phyloP scores from a whole-genome alignment of 2,329 filamentous ascomycete genomes.

The Neocucurbitaria cava region DNA sequence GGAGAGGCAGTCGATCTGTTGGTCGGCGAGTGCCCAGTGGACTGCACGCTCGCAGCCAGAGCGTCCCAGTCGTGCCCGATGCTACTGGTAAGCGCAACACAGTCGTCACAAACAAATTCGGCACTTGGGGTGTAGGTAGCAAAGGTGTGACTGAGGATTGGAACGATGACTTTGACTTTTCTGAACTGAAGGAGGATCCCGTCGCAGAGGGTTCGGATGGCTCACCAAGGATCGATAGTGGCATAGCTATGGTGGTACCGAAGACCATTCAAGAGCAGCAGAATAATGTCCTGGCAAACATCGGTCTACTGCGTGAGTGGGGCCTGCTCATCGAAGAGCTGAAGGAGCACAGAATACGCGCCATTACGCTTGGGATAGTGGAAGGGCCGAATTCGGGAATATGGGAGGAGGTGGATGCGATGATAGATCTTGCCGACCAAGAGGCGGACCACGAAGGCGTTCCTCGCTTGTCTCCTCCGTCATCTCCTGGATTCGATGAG shows the following conservation, averaged over 20 bases:
- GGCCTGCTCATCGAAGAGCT: slow-evolving; percentile 83
- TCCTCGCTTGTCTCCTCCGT: slow-evolving; percentile 61
- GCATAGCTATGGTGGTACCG: slow-evolving; percentile 71
- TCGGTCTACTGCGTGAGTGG: slow-evolving; percentile 82
- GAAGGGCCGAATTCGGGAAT: slow-evolving; percentile 65
- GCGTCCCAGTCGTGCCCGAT: slow-evolving; percentile 75
- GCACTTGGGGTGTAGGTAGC: slow-evolving; percentile 80
- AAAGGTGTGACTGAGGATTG: slow-evolving; percentile 85
- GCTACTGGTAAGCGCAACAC: slow-evolving; percentile 58
- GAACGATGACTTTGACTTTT: slow-evolving; percentile 89
- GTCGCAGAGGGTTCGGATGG: slow-evolving; percentile 38
- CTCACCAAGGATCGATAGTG: slow-evolving; percentile 54
- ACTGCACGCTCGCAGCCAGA: slow-evolving; percentile 79
- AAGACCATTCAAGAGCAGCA: slow-evolving; percentile 82
- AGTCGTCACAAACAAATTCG: slow-evolving; percentile 72
- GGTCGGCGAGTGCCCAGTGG: slow-evolving; percentile 72
- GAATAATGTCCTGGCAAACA: slow-evolving; percentile 81
- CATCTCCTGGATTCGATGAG: slow-evolving; percentile 64
- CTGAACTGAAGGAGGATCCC: slow-evolving; percentile 56
- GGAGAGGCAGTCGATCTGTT: slow-evolving; percentile 71
- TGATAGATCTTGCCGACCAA: slow-evolving; percentile 81
- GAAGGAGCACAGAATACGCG: slow-evolving; percentile 76
- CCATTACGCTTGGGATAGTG: slow-evolving; percentile 70
- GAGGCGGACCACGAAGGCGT: slow-evolving; percentile 67
- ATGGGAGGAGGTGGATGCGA: slow-evolving; percentile 85